These are phyloP conservation scores for Salix dunnii DNA, from an alignment of 345 rosid species.

Conservation along the genomic window DNA sequence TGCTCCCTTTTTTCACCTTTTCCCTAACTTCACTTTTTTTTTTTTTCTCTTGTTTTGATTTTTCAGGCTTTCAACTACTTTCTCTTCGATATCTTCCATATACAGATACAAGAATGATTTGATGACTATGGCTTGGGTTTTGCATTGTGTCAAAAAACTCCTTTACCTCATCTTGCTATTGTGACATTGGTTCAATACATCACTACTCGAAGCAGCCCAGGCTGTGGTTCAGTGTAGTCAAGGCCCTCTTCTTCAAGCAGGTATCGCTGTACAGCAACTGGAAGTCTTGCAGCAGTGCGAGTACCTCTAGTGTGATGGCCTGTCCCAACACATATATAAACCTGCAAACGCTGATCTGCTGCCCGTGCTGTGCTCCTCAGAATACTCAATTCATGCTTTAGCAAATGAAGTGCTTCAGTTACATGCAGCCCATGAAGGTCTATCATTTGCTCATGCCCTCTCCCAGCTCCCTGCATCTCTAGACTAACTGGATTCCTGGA, in stretches of 20 bases:
- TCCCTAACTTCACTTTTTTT: constrained; percentile 4
- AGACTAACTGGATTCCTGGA: constrained; percentile 70
- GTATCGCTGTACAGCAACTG: constrained; percentile 80
- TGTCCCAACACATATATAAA: constrained; percentile 89
- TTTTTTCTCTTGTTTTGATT: background rate
- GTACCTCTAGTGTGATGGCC: constrained; percentile 95
- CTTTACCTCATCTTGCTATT: constrained; percentile 26
- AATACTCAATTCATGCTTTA: constrained; percentile 76
- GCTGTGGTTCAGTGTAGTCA: constrained; percentile 80
- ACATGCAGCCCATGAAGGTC: constrained; percentile 96
- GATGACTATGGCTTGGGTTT: constrained; percentile 21
- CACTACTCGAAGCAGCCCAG: constrained; percentile 91
- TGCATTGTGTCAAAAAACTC: constrained; percentile 39
- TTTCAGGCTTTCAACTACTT: constrained; percentile 33
- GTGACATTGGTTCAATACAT: constrained; percentile 46
- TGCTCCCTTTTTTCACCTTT: constrained; percentile 24
- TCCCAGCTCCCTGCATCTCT: constrained; percentile 51
- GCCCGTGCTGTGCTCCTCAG: constrained; percentile 67
- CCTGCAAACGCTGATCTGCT: constrained; percentile 79
- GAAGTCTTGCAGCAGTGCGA: constrained; percentile 89
- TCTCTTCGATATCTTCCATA: constrained; percentile 47
- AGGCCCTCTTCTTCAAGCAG: constrained; percentile 93
- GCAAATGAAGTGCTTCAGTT: constrained; percentile 75
- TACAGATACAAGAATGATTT: constrained; percentile 58
- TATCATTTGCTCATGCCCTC: constrained; percentile 89